Conservation (phyloP, 164 flowering plant genomes). For the Stephania yunnanensis region DNA sequence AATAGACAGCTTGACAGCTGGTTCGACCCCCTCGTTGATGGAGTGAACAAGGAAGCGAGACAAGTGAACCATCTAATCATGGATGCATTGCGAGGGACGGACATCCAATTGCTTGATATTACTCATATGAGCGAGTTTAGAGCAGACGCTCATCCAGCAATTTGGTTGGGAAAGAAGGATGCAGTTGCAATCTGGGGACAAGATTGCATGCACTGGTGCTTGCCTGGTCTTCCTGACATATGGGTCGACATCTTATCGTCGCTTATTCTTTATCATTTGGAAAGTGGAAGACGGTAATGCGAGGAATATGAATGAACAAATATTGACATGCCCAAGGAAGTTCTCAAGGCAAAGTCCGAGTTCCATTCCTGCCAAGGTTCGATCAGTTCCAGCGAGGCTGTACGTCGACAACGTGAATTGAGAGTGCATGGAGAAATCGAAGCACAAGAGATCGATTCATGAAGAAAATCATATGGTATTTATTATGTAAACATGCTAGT, state of each 20-base stretch:
- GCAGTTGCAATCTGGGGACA: slow-evolving; percentile 96
- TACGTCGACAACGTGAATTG: background rate
- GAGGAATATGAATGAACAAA: background rate
- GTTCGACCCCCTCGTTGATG: slow-evolving; percentile 85
- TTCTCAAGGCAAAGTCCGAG: background rate
- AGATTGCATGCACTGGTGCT: slow-evolving; percentile 99
- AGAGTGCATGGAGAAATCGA: background rate
- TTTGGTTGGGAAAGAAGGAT: slow-evolving; percentile 89
- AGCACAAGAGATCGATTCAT: background rate
- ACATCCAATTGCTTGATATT: slow-evolving; percentile 59
- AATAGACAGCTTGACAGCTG: slow-evolving; percentile 74
- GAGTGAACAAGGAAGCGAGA: slow-evolving; percentile 89
- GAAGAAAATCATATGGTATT: background rate
- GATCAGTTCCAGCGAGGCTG: background rate
- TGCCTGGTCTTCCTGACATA: slow-evolving; percentile 94
- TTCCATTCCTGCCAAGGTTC: background rate
- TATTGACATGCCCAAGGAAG: background rate
- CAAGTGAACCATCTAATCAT: slow-evolving; percentile 50
- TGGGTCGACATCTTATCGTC: slow-evolving; percentile 84
- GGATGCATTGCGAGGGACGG: slow-evolving; percentile 49
- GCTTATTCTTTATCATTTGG: slow-evolving; percentile 33
- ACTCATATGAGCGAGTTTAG: slow-evolving; percentile 87
- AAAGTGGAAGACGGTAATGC: slow-evolving; percentile 20
- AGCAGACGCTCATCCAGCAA: slow-evolving; percentile 96
- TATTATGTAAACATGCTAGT: background rate